Conservation (phyloP, 2,329 filamentous ascomycete genomes). For the Neopestalotiopsis sp. region DNA sequence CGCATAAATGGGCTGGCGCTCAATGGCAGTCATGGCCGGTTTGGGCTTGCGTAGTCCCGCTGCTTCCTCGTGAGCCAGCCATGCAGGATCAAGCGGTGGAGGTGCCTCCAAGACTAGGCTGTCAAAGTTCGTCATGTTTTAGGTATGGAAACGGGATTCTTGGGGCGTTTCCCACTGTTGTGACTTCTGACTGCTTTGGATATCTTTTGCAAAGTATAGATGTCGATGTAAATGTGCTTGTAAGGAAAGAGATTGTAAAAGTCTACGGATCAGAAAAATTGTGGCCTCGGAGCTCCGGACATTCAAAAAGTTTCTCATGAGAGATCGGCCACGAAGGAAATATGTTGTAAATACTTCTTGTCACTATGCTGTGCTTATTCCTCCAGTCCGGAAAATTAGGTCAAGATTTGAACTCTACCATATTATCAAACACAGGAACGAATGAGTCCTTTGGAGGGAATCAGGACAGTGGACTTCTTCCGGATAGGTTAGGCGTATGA, state of each 20-base stretch:
- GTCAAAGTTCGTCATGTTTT: conserved; percentile 3
- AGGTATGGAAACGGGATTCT: background rate
- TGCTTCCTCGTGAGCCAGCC: conserved; percentile 45
- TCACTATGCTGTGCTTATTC: background rate
- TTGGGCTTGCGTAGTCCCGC: conserved; percentile 34
- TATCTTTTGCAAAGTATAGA: background rate
- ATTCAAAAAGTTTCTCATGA: background rate
- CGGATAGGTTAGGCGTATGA: background rate
- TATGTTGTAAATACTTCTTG: background rate
- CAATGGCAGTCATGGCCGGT: conserved; percentile 31
- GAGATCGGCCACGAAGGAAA: background rate
- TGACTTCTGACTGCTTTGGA: background rate
- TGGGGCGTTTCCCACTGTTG: background rate
- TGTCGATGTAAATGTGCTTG: background rate
- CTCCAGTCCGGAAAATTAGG: background rate
- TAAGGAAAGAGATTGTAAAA: background rate
- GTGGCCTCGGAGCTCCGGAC: background rate
- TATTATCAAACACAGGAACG: background rate
- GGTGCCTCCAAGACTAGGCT: conserved; percentile 36
- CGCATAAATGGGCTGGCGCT: conserved; percentile 47
- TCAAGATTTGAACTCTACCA: background rate
- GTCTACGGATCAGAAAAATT: background rate
- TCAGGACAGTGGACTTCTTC: background rate
- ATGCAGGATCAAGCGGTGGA: conserved; percentile 46
- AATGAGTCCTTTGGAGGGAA: background rate